Percentiles rank a stretch among this genome's conserved stretches.
Evolutionary conservation across 805 yeast genomes (phyloP).

Genomic region (Ogataea salicorniae): DNA sequence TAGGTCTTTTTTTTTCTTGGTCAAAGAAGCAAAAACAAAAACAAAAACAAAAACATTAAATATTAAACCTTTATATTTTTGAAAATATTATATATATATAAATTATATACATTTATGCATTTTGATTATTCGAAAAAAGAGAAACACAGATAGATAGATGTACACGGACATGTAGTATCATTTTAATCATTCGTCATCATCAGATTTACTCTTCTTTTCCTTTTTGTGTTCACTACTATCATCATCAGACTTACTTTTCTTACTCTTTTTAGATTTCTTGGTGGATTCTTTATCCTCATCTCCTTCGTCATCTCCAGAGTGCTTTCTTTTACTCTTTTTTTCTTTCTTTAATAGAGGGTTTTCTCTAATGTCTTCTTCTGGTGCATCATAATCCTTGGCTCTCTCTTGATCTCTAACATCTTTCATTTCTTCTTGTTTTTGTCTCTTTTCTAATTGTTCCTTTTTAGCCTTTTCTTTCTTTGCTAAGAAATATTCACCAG

Average conservation of each 20-base stretch:
- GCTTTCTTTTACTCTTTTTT: constrained; percentile 15
- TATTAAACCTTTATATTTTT: no score
- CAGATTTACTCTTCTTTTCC: constrained; percentile 2
- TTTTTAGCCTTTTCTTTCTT: constrained; percentile 73
- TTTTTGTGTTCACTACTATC: constrained; percentile 9
- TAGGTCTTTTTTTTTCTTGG: no score
- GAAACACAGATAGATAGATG: neutral
- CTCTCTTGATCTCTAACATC: constrained; percentile 63
- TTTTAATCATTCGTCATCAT: constrained; percentile 1
- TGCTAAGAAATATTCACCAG: constrained; percentile 96
- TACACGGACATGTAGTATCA: neutral
- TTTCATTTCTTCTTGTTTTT: constrained; percentile 68
- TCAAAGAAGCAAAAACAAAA: no score
- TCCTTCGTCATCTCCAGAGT: constrained; percentile 22
- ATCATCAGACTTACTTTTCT: constrained; percentile 8
- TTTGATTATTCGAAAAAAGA: neutral
- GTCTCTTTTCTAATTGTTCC: constrained; percentile 70
- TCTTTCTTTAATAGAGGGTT: constrained; percentile 30
- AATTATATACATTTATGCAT: neutral
- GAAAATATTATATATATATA: neutral
- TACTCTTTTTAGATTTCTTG: constrained; percentile 21
- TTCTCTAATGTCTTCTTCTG: constrained; percentile 54
- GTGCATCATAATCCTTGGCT: constrained; percentile 77
- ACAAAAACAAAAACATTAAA: no score
- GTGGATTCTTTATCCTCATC: constrained; percentile 28